Evolutionary conservation across 306 rosid species (phyloP).

Genomic region (Rubus idaeus): DNA sequence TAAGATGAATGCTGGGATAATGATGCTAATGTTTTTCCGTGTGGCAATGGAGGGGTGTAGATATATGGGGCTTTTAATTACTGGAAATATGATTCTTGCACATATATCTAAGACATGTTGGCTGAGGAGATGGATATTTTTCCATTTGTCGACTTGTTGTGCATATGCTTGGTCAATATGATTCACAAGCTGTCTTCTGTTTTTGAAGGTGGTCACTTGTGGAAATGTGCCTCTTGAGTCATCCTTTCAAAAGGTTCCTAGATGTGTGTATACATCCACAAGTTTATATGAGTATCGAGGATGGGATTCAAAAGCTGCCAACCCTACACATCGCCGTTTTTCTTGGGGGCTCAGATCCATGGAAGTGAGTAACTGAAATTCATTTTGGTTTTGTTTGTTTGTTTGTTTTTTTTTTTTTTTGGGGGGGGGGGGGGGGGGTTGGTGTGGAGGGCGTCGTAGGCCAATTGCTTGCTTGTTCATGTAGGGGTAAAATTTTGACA

Average conservation of each 20-base stretch:
- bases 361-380: slow-evolving; percentile 57
- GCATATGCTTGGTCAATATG: slow-evolving; percentile 13
- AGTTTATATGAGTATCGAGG: slow-evolving; percentile 89
- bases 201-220: slow-evolving; percentile 90
- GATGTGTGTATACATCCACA: slow-evolving; percentile 94
- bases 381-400: too few relatives aligned
- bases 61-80: neutral
- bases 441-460: neutral
- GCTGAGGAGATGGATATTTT: neutral
- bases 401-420: neutral
- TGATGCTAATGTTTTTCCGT: too few relatives aligned
- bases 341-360: slow-evolving; percentile 92
- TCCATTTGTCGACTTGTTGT: neutral
- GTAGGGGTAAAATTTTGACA: neutral
- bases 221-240: slow-evolving; percentile 99
- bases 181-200: slow-evolving; percentile 26
- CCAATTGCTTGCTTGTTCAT: neutral
- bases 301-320: slow-evolving; percentile 95
- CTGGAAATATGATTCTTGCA: neutral
- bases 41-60: neutral
- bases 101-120: neutral
- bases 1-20: neutral
- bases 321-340: slow-evolving; percentile 81
- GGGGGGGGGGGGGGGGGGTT: neutral
- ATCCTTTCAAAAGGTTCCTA: slow-evolving; percentile 83